phyloP scores from a whole-genome alignment of 225 moss, liverwort and hornwort genomes.

The Pleurozium schreberi region DNA sequence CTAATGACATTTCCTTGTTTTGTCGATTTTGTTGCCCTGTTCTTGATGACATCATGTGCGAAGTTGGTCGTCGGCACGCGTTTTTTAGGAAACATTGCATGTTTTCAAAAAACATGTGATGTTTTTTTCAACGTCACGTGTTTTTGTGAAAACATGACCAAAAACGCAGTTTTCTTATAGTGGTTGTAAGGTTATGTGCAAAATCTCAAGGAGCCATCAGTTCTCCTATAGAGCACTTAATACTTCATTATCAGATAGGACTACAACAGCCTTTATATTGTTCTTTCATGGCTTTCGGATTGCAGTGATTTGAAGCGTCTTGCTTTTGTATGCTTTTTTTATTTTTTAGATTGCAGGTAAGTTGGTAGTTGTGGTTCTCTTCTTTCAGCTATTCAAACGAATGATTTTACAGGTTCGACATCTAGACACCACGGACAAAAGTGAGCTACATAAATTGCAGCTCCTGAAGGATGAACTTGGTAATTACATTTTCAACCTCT shows the following conservation, averaged over 20 bases:
- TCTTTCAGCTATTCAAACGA: not conserved
- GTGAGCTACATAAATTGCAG: constrained; percentile 93
- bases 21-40: too few species aligned
- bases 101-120: too few species aligned
- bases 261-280: not conserved
- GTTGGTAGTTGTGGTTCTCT: not conserved
- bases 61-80: too few species aligned
- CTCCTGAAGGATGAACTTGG: constrained; percentile 94
- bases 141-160: too few species aligned
- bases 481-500: not conserved
- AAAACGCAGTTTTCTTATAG: too few species aligned
- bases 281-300: not conserved
- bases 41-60: too few species aligned
- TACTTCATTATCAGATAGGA: constrained; percentile 91
- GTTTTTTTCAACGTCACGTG: too few species aligned
- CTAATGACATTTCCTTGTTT: too few species aligned
- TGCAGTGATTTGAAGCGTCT: not conserved
- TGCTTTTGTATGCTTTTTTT: not conserved
- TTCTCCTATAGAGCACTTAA: constrained; percentile 93
- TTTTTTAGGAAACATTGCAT: too few species aligned
- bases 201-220: constrained; percentile 94
- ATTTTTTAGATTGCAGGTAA: not conserved
- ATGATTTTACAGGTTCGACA: constrained; percentile 58
- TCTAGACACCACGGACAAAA: constrained; percentile 86
- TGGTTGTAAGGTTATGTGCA: constrained; percentile 95